These are phyloP conservation scores for Cardiospermum halicacabum DNA, from an alignment of 345 rosid genomes.

Conservation along the genomic window DNA sequence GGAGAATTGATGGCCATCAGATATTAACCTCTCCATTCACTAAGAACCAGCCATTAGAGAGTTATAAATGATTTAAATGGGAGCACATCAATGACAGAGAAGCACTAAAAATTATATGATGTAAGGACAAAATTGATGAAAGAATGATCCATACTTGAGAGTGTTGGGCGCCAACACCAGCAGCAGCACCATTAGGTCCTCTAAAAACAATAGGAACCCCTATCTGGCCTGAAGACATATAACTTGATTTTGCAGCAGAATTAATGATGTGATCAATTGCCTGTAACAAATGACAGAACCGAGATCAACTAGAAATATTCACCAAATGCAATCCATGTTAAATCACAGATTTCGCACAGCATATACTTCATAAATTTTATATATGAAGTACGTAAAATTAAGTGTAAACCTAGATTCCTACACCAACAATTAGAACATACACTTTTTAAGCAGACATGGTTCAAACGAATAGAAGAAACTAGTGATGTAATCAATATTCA, in stretches of 20 bases:
- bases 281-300: constrained; percentile 33
- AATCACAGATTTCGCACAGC: not conserved
- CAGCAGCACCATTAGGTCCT: constrained; percentile 98
- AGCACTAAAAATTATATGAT: not conserved
- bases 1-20: constrained; percentile 5
- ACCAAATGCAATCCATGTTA: not conserved
- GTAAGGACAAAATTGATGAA: not conserved
- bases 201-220: constrained; percentile 83
- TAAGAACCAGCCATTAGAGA: not conserved
- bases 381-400: too few species aligned
- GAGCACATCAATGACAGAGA: not conserved
- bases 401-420: not conserved
- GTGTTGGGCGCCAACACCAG: constrained; percentile 98
- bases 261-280: constrained; percentile 93
- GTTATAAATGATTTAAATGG: not conserved
- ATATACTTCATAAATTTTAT: too few species aligned
- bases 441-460: not conserved
- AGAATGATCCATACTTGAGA: constrained; percentile 57
- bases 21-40: not conserved
- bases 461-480: not conserved
- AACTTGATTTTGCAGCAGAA: constrained; percentile 80
- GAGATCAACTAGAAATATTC: constrained; percentile 2
- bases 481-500: not conserved
- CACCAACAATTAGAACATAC: not conserved
- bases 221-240: constrained; percentile 89